These are phyloP conservation scores for Starmerella etchellsii DNA, from an alignment of 805 yeast genomes.

Conservation along the genomic window DNA sequence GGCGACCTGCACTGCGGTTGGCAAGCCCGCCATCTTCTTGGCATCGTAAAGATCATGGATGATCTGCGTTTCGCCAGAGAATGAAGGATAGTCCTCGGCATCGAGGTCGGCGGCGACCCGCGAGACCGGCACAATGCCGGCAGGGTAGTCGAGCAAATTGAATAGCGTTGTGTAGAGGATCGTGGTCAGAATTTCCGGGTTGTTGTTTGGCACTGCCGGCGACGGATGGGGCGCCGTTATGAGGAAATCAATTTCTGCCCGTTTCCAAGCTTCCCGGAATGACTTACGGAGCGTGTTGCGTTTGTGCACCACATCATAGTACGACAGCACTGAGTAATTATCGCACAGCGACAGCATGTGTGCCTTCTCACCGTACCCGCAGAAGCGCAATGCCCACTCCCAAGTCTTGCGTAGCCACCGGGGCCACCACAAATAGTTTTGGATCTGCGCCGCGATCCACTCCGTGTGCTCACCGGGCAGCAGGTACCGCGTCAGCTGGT, in stretches of 20 bases:
- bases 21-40: slow-evolving; percentile 42
- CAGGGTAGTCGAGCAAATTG: slow-evolving; percentile 44
- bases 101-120: slow-evolving; percentile 34
- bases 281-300: slow-evolving; percentile 29
- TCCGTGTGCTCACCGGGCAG: slow-evolving; percentile 28
- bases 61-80: slow-evolving; percentile 32
- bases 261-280: slow-evolving; percentile 28
- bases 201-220: slow-evolving; percentile 32
- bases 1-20: slow-evolving; percentile 51
- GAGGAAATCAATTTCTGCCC: slow-evolving; percentile 29
- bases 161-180: slow-evolving; percentile 43
- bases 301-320: slow-evolving; percentile 26
- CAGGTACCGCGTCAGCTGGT: slow-evolving; percentile 21
- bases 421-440: slow-evolving; percentile 16
- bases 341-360: slow-evolving; percentile 25
- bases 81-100: slow-evolving; percentile 22
- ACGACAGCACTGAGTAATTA: slow-evolving; percentile 25
- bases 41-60: slow-evolving; percentile 40
- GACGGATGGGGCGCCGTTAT: slow-evolving; percentile 32
- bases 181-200: slow-evolving; percentile 27
- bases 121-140: slow-evolving; percentile 47
- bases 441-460: slow-evolving; percentile 26
- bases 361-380: slow-evolving; percentile 31
- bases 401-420: slow-evolving; percentile 26
- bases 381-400: slow-evolving; percentile 28